Evolutionary conservation across 495 filamentous ascomycete genomes (phyloP), one percentile per base, ranked within the genome.

Genomic region (Hypoxylon cercidicola): DNA sequence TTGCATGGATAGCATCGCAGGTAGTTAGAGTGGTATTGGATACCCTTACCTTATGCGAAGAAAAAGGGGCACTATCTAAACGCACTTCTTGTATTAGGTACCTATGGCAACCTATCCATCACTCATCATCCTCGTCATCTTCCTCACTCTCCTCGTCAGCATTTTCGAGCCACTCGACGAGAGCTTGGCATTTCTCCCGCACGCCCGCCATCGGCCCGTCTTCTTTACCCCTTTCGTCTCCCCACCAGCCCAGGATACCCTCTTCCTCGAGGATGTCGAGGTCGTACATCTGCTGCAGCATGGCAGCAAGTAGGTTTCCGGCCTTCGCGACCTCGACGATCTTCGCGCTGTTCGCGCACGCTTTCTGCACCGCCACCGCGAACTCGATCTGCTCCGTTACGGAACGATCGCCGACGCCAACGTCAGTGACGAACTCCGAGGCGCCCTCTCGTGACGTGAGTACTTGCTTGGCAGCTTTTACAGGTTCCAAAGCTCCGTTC

Each of bases 231-330:
- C 85, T 83, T 60, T 81, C 80, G 74, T 95, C 87, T 16, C 79
- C 83, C 94, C 93, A 98, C 95, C 95, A 99, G 58, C 85, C 84
- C 71, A 93, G 78, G 43, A 95, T 89, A 0, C 89, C 93, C 37
- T 97, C 94, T 73, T 96, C 91, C 72, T 97, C 93, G 0, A 97
- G 74, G 6, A 97, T 81, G 62, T 98, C 95, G 52, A 89, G 74
- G 55, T 90, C 87, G 73, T 96, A 96, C 54, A 97, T 78, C 73
- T 90, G 87, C 79, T 94, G 93, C 28, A 89, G 81, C 60, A 90
- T 79, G 41, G 88, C 90, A 6, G 94, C 80, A 2, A 98, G 79
- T 2, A 97, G 80, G 10, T 81, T 85, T 18, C 89, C 89, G 3
- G 76, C 78, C 44, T 71, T 72, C 13, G 60, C 74, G 66, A 62